These are phyloP conservation scores for Hygrocybe coccinea DNA, from an alignment of 768 basidiomycete species.

Conservation along the genomic window DNA sequence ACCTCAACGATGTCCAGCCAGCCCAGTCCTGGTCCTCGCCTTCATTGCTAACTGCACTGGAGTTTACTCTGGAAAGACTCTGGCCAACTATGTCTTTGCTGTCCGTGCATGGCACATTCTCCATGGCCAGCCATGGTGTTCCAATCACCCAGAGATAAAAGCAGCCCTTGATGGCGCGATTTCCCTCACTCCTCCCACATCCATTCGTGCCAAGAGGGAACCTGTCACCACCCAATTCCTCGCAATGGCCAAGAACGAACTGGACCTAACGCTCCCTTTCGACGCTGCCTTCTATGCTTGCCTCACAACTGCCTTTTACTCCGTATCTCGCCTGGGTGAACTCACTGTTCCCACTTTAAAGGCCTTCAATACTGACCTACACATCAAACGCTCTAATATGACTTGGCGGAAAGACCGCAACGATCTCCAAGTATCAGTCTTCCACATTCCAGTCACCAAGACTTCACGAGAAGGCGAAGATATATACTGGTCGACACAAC, in stretches of 20 bases:
- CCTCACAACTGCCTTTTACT: slow-evolving; percentile 37
- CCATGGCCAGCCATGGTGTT: slow-evolving; percentile 32
- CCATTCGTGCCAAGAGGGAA: slow-evolving; percentile 22
- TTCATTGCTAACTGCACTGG: slow-evolving; percentile 33
- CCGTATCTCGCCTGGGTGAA: slow-evolving; percentile 32
- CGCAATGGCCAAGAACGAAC: slow-evolving; percentile 6
- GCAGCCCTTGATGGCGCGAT: slow-evolving; percentile 28
- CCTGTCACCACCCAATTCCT: slow-evolving; percentile 31
- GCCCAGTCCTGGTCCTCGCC: slow-evolving; percentile 17
- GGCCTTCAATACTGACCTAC: slow-evolving; percentile 24
- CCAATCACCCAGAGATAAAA: slow-evolving; percentile 24
- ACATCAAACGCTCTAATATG: slow-evolving; percentile 28
- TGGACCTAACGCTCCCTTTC: slow-evolving; percentile 27
- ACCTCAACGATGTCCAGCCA: slow-evolving; percentile 23
- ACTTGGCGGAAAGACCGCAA: slow-evolving; percentile 16
- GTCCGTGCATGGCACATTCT: slow-evolving; percentile 45
- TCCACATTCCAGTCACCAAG: slow-evolving; percentile 25
- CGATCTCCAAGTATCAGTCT: slow-evolving; percentile 16
- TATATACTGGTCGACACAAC: slow-evolving; percentile 29
- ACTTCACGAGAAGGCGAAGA: slow-evolving; percentile 24
- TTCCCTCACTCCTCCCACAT: slow-evolving; percentile 25
- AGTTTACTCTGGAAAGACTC: slow-evolving; percentile 25
- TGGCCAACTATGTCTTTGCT: slow-evolving; percentile 36
- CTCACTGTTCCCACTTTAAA: slow-evolving; percentile 32
- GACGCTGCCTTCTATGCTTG: slow-evolving; percentile 37